Evolutionary conservation across 2,329 filamentous ascomycete species (phyloP).

Genomic region (Colletotrichum euphorbiae): DNA sequence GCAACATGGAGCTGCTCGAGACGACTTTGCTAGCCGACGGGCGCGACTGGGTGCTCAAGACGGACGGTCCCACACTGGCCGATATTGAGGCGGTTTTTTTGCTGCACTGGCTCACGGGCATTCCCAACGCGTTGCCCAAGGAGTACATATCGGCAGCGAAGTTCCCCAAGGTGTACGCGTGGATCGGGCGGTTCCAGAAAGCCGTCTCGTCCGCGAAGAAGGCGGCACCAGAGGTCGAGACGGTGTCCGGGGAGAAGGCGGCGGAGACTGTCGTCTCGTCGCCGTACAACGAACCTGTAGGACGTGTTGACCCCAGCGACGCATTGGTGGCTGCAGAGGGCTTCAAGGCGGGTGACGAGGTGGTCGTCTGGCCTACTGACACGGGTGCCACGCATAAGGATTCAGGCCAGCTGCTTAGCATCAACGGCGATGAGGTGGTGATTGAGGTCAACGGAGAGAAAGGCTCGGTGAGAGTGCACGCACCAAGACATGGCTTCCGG

Average conservation of each 20-base stretch:
- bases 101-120: slow-evolving; percentile 71
- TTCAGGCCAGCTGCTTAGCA: slow-evolving; percentile 63
- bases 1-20: slow-evolving; percentile 70
- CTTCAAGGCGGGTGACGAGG: slow-evolving; percentile 63
- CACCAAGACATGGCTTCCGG: slow-evolving; percentile 70
- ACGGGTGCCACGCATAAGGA: slow-evolving; percentile 70
- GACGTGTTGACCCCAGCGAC: slow-evolving; percentile 61
- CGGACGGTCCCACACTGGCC: slow-evolving; percentile 64
- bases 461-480: slow-evolving; percentile 66
- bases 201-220: slow-evolving; percentile 57
- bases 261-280: slow-evolving; percentile 50
- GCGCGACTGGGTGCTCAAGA: slow-evolving; percentile 72
- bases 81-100: slow-evolving; percentile 79
- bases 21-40: slow-evolving; percentile 72
- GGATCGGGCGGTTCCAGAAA: slow-evolving; percentile 71
- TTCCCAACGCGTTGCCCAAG: slow-evolving; percentile 66
- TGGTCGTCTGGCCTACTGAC: slow-evolving; percentile 73
- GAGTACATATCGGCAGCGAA: slow-evolving; percentile 61
- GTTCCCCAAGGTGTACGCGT: slow-evolving; percentile 72
- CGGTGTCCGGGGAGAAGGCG: slow-evolving; percentile 66
- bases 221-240: slow-evolving; percentile 50
- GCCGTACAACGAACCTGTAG: slow-evolving; percentile 58
- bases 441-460: slow-evolving; percentile 61
- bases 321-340: slow-evolving; percentile 57
- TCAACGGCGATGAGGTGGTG: slow-evolving; percentile 67